phyloP scores from a whole-genome alignment of 1,139 yeast genomes.

The Taphrina wiesneri region DNA sequence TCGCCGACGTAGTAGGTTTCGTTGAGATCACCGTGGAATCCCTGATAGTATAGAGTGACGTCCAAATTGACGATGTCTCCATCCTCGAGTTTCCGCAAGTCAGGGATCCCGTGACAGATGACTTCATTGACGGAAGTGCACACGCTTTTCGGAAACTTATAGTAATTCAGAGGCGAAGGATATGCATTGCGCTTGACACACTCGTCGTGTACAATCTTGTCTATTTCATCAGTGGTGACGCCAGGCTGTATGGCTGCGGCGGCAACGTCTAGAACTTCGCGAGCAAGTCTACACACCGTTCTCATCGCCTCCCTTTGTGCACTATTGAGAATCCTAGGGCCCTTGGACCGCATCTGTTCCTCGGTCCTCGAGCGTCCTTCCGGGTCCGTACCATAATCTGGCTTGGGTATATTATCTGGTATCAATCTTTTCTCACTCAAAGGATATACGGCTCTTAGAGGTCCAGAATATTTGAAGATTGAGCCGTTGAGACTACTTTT shows the following conservation, averaged over 20 bases:
- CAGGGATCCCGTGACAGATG: constrained; percentile 97
- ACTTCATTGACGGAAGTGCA: constrained; percentile 92
- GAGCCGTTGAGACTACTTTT: constrained; percentile 42
- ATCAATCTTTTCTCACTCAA: constrained; percentile 67
- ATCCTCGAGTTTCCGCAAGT: constrained; percentile 76
- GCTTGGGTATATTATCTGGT: constrained; percentile 69
- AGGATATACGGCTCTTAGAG: constrained; percentile 77
- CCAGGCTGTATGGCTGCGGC: constrained; percentile 86
- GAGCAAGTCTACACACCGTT: constrained; percentile 69
- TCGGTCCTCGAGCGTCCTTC: constrained; percentile 81
- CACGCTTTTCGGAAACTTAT: constrained; percentile 86
- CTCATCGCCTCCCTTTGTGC: constrained; percentile 74
- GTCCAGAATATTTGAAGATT: constrained; percentile 65
- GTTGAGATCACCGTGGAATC: constrained; percentile 91
- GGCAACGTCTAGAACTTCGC: constrained; percentile 84
- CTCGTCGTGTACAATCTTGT: constrained; percentile 80
- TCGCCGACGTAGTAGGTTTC: constrained; percentile 98
- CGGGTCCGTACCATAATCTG: constrained; percentile 69
- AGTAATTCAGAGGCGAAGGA: constrained; percentile 94
- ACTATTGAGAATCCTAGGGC: constrained; percentile 61
- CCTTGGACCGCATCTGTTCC: constrained; percentile 65
- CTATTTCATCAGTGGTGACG: constrained; percentile 89
- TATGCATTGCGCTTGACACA: constrained; percentile 86
- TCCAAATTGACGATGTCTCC: constrained; percentile 95
- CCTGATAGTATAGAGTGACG: constrained; percentile 78